Evolutionary conservation across 306 rosid genomes (phyloP).

Genomic region (Ammopiptanthus mongolicus): DNA sequence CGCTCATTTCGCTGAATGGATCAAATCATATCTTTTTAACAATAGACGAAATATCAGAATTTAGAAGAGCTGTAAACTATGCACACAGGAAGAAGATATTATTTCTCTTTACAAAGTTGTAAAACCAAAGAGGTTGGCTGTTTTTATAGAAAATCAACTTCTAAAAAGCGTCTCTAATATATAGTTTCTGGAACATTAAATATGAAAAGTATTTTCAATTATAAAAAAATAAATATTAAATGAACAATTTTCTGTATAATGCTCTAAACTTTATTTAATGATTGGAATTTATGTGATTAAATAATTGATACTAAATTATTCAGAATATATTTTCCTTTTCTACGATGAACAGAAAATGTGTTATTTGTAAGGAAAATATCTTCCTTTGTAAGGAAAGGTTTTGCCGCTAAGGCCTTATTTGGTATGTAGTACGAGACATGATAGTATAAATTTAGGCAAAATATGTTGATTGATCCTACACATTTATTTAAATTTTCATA

Average conservation of each 20-base stretch:
- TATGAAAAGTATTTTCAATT: too few relatives aligned
- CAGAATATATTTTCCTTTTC: neutral
- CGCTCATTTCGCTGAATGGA: too few relatives aligned
- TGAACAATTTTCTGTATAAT: neutral
- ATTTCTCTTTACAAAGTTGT: too few relatives aligned
- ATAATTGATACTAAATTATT: neutral
- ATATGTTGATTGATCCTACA: too few relatives aligned
- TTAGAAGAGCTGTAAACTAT: neutral
- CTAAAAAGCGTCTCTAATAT: too few relatives aligned
- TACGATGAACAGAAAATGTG: neutral
- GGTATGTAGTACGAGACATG: too few relatives aligned
- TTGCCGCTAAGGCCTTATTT: neutral
- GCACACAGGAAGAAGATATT: neutral
- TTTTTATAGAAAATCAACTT: too few relatives aligned
- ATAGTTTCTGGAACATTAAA: too few relatives aligned
- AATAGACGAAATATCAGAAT: conserved; percentile 17
- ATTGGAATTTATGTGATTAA: neutral
- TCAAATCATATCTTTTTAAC: neutral
- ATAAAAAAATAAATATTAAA: too few relatives aligned
- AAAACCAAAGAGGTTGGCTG: too few relatives aligned
- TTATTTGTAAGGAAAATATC: neutral
- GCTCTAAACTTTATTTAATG: neutral
- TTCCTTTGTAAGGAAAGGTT: neutral
- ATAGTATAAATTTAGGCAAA: too few relatives aligned
- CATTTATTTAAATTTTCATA: too few relatives aligned